phyloP scores from a whole-genome alignment of 345 rosid genomes.

The Microcos paniculata region DNA sequence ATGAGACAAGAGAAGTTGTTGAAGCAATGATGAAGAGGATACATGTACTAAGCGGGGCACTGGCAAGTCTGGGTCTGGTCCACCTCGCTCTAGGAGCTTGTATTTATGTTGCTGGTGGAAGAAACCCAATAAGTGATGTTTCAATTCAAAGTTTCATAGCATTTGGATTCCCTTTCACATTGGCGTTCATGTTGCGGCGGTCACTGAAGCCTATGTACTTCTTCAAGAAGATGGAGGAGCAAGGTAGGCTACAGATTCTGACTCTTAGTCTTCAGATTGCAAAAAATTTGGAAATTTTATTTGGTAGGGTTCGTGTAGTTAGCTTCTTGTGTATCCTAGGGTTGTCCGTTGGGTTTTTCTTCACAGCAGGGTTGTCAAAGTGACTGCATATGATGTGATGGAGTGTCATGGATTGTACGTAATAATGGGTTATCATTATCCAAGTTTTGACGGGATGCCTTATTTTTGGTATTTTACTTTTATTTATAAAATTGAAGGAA shows the following conservation, averaged over 20 bases:
- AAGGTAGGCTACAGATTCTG: constrained; percentile 82
- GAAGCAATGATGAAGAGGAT: constrained; percentile 78
- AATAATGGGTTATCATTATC: too few relatives aligned
- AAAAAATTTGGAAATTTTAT: constrained; percentile 64
- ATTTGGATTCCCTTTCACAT: constrained; percentile 72
- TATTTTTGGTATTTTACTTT: too few relatives aligned
- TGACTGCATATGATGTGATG: neutral
- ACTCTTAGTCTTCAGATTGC: constrained; percentile 73
- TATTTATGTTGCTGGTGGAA: constrained; percentile 43
- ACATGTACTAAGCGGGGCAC: constrained; percentile 54
- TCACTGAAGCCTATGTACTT: constrained; percentile 82
- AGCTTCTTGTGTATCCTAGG: constrained; percentile 56
- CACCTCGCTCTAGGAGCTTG: constrained; percentile 73
- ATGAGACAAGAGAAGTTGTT: constrained; percentile 72
- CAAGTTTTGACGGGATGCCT: too few relatives aligned
- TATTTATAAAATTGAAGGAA: too few relatives aligned
- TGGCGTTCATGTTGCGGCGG: constrained; percentile 80
- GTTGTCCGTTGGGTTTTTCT: constrained; percentile 43
- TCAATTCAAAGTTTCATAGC: constrained; percentile 69
- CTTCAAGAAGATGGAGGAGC: constrained; percentile 89
- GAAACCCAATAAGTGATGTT: constrained; percentile 47
- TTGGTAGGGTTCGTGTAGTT: constrained; percentile 58
- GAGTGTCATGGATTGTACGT: neutral
- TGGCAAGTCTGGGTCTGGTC: constrained; percentile 61
- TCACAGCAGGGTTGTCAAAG: constrained; percentile 22